Base-by-base conservation (phyloP, 164 flowering plant genomes). In the Berberis thunbergii region DNA sequence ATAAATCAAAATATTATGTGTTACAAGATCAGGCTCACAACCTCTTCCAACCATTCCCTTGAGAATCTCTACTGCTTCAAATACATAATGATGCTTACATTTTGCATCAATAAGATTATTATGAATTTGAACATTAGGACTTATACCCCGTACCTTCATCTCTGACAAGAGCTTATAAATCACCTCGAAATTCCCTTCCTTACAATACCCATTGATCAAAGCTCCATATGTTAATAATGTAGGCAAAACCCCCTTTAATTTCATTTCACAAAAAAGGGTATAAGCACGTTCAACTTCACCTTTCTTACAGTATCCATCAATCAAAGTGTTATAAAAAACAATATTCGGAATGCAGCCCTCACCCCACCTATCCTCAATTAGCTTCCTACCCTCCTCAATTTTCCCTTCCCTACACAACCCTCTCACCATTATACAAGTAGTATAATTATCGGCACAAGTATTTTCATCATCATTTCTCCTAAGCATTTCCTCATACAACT, bases 291-390 rank as follows among this genome's bases (percentile, higher is more conserved):
- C 66, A 64, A 77, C 62, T 41, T 81, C 83, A 61, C 94, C 92
- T 67, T 60, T 83, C 77, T 65, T 87, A 67, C 85, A 79, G 71
- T 80, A 89, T 1, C 97, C 96, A 78, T 83, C 79, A 64, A 91
- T 81, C 2, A 89, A 82, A 3, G 73, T 81, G 65, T 91, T 91
- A 45, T 91, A 91, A 45, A 91, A 89, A 45, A 87, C 85, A 38
- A 88, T 61, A 72, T 86, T 80, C 0, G 97, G 97, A 26, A 87
- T 62, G 58, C 91, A 84, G 41, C 83, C 80, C 40, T 64, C 48
- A 48, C 96, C 96, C 90, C 91, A 87, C 54, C 79, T 76, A 59
- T 78, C 77, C 72, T 80, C 85, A 64, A 89, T 86, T 76, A 89
- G 38, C 73, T 77, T 83, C 58, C 61, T 73, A 64, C 86, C 90